phyloP scores from a whole-genome alignment of 129 eudicot genomes.

The Chrysanthemum makinoi region DNA sequence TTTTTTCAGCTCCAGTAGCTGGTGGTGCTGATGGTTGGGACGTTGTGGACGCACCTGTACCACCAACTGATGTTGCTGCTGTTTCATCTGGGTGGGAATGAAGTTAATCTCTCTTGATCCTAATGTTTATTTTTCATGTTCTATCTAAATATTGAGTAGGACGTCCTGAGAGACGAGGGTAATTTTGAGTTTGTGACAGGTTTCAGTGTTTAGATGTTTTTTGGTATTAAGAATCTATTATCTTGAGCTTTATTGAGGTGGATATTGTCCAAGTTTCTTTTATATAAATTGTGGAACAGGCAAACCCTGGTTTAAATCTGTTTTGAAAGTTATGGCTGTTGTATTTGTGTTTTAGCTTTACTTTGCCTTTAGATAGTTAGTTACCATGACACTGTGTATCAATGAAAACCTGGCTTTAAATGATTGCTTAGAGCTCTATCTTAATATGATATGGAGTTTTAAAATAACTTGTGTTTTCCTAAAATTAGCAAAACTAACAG shows the following conservation, averaged over 20 bases:
- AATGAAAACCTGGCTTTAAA: no score
- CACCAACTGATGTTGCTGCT: constrained; percentile 37
- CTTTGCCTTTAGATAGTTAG: no score
- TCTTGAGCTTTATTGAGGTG: constrained; percentile 20
- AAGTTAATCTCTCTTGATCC: neutral
- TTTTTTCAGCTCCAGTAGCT: constrained; percentile 30
- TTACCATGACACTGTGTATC: no score
- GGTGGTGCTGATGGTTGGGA: constrained; percentile 62
- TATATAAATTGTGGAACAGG: constrained; percentile 8
- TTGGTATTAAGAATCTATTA: constrained; percentile 10
- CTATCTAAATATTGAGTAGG: constrained; percentile 1
- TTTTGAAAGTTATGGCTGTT: no score
- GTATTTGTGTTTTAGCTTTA: no score
- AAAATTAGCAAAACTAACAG: no score
- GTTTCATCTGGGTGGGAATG: constrained; percentile 53
- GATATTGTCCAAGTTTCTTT: constrained; percentile 12
- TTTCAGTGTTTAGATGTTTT: constrained; percentile 12
- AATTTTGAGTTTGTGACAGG: constrained; percentile 1
- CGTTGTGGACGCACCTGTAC: constrained; percentile 40
- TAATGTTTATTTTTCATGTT: constrained; percentile 6
- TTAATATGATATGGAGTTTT: no score
- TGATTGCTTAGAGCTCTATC: no score
- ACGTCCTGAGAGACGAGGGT: neutral
- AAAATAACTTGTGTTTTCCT: no score
- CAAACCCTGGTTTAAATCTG: neutral